Evolutionary conservation across 176 grass and related monocot species (phyloP).

Genomic region (bread wheat (Triticum aestivum)): IWGSC_CS_RefSeq_v2.1 NC_057797.1:145145958-145146457

Average conservation of each 20-base stretch:
- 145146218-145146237: neutral
- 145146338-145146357: neutral
- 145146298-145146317: neutral
- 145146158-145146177: neutral
- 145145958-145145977: neutral
- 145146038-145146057: neutral
- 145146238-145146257: neutral
- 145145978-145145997: neutral
- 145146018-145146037: neutral
- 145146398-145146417: too few relatives aligned
- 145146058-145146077: neutral
- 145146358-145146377: neutral
- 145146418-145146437: too few relatives aligned
- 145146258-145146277: neutral
- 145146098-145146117: neutral
- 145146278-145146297: neutral
- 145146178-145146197: neutral
- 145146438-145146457: too few relatives aligned
- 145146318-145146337: neutral
- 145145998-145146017: neutral
- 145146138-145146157: neutral
- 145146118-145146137: neutral
- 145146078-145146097: neutral
- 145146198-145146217: neutral
- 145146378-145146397: too few relatives aligned